Evolutionary conservation across 169 alveolate genomes (phyloP), one percentile per base, ranked within the genome.

Genomic region (Miamiensis avidus): DNA sequence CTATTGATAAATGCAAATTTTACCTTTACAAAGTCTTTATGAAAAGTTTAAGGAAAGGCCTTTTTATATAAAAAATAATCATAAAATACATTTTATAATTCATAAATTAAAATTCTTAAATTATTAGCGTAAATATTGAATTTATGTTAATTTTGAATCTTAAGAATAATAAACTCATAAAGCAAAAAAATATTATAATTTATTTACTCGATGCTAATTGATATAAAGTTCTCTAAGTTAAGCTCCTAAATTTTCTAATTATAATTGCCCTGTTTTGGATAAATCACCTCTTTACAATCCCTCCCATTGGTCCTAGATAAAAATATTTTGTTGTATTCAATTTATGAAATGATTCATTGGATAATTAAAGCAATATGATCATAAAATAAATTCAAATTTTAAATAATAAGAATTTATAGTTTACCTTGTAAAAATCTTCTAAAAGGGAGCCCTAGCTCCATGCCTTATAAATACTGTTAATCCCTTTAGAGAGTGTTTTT

Each of bases 1-100:
- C 84, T 34, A 28, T 64, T 34, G 27, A 79, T 34, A 34, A 34
- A 31, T n/a, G 84, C 84, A 28, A 79, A 34, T 29, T 72, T 79
- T 25, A 79, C 84, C 64, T 79, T 49, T 28, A 49, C 29, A 49
- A 49, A 49, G 0, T 33, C 29, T 30, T 31, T 31, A 79, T 79
- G 76, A 65, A 34, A 79, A 6, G 33, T 34, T 49, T n/a, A 29
- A 64, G 84, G 75, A 6, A 79, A 49, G 49, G 69, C 69, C 69
- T 49, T 49, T 49, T 11, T 49, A 49, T 11, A 11, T 4, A 49
- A 11, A 49, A 49, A 49, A 49, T 11, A 49, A 49, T 11, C 4
- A 49, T 11, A 49, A 11, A 49, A 49, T 49, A 49, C 69, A 49
- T 11, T 11, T 11, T 11, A 11, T 11, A 11, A 49, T 49, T 11